Evolutionary conservation across 1,284 basidiomycete species (phyloP).

Genomic region (Ceratorhiza oryzae-sativae): DNA sequence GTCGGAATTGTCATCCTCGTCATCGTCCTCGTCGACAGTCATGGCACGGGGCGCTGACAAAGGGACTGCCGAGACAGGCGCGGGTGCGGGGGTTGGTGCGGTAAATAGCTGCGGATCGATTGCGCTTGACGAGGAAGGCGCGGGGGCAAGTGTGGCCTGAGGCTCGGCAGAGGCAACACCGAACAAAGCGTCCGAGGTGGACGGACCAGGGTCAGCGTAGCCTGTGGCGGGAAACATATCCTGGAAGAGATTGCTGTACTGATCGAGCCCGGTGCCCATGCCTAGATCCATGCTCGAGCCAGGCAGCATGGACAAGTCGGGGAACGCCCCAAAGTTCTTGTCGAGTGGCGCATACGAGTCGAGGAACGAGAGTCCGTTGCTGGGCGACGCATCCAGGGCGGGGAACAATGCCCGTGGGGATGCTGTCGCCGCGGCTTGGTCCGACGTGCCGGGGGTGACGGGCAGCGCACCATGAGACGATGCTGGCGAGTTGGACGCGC

Average conservation of each 20-base stretch:
- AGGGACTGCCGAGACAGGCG: constrained; percentile 49
- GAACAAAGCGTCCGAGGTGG: not conserved
- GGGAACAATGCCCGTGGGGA: constrained; percentile 4
- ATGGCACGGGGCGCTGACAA: constrained; percentile 44
- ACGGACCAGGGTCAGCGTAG: constrained; percentile 21
- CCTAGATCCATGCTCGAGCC: constrained; percentile 21
- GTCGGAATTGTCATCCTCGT: constrained; percentile 67
- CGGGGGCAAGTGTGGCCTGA: not conserved
- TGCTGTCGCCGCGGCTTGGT: not conserved
- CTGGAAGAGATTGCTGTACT: constrained; percentile 30
- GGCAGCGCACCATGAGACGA: constrained; percentile 33
- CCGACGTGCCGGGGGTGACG: not conserved
- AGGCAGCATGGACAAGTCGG: constrained; percentile 9
- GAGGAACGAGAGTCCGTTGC: not conserved
- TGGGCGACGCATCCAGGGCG: constrained; percentile 7
- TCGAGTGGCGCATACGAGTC: constrained; percentile 20
- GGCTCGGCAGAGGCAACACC: not conserved
- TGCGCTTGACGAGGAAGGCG: constrained; percentile 47
- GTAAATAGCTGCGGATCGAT: constrained; percentile 64
- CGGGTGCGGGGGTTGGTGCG: constrained; percentile 53
- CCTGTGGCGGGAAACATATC: constrained; percentile 28
- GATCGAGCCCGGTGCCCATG: constrained; percentile 10
- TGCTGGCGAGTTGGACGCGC: not conserved
- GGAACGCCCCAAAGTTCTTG: constrained; percentile 28
- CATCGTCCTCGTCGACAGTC: constrained; percentile 51